Conservation (phyloP, 331 rosid species). For the Saraca asoca region DNA sequence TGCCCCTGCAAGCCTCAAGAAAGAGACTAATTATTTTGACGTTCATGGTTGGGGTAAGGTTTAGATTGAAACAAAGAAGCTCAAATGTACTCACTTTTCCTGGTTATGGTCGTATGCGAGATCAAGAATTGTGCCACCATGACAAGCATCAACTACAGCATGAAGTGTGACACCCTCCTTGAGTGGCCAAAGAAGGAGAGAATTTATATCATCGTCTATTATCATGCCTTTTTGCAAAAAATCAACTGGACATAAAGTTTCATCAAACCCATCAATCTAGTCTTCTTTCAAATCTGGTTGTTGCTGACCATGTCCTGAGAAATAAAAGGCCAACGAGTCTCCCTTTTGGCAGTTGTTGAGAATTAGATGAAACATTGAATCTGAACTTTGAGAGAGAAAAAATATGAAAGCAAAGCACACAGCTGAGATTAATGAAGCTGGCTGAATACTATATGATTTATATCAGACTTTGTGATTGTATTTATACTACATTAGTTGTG, state of each 20-base stretch:
- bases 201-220: constrained; percentile 63
- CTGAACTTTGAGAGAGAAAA: no score
- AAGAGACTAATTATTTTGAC: not conserved
- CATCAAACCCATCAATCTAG: constrained; percentile 73
- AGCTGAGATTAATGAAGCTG: no score
- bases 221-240: constrained; percentile 72
- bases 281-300: constrained; percentile 72
- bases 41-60: no score
- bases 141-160: constrained; percentile 88
- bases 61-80: no score
- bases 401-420: no score
- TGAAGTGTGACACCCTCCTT: constrained; percentile 66
- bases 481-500: not conserved
- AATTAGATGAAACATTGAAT: no score
- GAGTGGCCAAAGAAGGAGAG: constrained; percentile 75
- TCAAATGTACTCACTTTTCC: constrained; percentile 41
- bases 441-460: no score
- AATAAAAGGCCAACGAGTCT: constrained; percentile 75
- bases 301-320: constrained; percentile 80
- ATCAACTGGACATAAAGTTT: constrained; percentile 78
- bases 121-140: constrained; percentile 90
- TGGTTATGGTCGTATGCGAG: constrained; percentile 49
- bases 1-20: constrained; percentile 31
- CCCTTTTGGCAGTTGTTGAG: constrained; percentile 50
- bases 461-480: no score